Percentiles rank a stretch among this genome's conserved stretches.
phyloP scores from a whole-genome alignment of 1,284 basidiomycete species.

The Puccinia hordei region DNA sequence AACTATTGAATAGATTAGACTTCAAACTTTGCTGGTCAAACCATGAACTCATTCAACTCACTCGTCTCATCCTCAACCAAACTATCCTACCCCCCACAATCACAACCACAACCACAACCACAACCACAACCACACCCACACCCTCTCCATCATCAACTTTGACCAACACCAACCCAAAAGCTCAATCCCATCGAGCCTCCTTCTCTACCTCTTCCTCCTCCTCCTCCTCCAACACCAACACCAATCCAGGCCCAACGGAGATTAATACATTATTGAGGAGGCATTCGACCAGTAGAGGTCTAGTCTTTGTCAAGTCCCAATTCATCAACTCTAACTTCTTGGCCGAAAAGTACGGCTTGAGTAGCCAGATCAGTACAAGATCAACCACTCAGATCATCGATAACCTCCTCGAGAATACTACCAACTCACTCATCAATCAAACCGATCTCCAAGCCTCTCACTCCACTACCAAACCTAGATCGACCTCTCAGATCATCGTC shows the following conservation, averaged over 20 bases:
- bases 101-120: neutral
- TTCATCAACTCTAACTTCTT: slow-evolving; percentile 13
- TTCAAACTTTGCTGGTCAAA: slow-evolving; percentile 51
- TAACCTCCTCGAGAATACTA: neutral
- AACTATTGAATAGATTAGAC: slow-evolving; percentile 51
- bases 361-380: neutral
- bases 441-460: neutral
- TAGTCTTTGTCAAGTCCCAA: slow-evolving; percentile 29
- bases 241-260: neutral
- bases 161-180: neutral
- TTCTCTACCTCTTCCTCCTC: neutral
- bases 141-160: neutral
- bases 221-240: neutral
- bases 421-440: neutral
- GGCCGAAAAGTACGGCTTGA: slow-evolving; percentile 10
- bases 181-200: neutral
- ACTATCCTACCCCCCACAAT: neutral
- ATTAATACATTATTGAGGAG: slow-evolving; percentile 1
- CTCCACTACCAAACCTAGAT: slow-evolving; percentile 1
- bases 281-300: slow-evolving; percentile 4
- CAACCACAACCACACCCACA: neutral
- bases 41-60: slow-evolving; percentile 47
- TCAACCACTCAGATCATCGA: neutral
- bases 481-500: slow-evolving; percentile 18
- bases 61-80: neutral